Percentiles rank a stretch among this genome's conserved stretches.
phyloP scores from a whole-genome alignment of 176 grass and related monocot genomes.

The Rhynchospora breviuscula region DNA sequence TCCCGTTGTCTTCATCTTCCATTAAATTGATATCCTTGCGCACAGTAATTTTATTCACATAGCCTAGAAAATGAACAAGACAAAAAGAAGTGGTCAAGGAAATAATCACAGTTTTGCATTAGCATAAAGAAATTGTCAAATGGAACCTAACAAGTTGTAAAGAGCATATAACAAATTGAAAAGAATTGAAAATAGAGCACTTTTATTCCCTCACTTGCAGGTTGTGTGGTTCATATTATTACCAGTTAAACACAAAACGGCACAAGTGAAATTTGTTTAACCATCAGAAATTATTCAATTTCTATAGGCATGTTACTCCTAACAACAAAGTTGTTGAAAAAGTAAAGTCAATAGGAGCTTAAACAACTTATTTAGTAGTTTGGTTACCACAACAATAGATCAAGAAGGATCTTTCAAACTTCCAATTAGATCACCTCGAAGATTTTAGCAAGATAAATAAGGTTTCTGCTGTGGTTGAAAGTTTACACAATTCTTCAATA shows the following conservation, averaged over 20 bases:
- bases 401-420: neutral
- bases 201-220: neutral
- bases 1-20: constrained; percentile 70
- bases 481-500: neutral
- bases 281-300: neutral
- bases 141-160: neutral
- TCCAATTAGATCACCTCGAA: neutral
- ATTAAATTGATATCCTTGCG: constrained; percentile 64
- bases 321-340: neutral
- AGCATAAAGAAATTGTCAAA: neutral
- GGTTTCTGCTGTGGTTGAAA: neutral
- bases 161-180: neutral
- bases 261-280: neutral
- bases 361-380: neutral
- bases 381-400: neutral
- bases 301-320: neutral
- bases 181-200: neutral
- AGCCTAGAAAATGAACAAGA: constrained; percentile 49
- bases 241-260: neutral
- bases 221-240: neutral
- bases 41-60: constrained; percentile 85
- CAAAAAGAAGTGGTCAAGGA: neutral
- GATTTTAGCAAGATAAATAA: neutral
- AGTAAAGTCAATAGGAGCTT: neutral
- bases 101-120: neutral